Evolutionary conservation across 2,329 filamentous ascomycete genomes (phyloP).

Genomic region (Colletotrichum lupini): DNA sequence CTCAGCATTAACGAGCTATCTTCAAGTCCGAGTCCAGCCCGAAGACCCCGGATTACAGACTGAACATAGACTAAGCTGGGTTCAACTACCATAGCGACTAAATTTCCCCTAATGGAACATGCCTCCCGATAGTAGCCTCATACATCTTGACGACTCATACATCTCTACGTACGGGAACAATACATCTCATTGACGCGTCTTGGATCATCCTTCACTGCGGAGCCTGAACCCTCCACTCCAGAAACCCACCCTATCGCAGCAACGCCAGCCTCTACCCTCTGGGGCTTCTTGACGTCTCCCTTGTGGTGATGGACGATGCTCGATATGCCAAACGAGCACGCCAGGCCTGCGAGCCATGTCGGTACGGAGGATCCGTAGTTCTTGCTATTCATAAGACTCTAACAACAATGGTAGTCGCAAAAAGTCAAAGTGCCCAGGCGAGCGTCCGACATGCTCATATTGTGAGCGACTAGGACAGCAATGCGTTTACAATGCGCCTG

Average conservation of each 20-base stretch:
- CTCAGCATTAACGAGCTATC: neutral
- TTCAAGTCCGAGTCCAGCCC: neutral
- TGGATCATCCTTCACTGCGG: neutral
- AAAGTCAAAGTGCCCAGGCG: constrained; percentile 16
- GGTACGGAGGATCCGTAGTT: neutral
- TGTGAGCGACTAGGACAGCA: constrained; percentile 16
- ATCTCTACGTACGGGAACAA: no score
- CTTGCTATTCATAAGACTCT: neutral
- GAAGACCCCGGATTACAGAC: neutral
- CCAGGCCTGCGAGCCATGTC: constrained; percentile 24
- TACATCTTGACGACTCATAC: neutral
- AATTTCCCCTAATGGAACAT: neutral
- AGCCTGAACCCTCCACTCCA: neutral
- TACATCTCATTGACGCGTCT: neutral
- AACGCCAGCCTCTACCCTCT: neutral
- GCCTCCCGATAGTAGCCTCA: neutral
- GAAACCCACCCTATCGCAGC: neutral
- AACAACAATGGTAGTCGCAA: neutral
- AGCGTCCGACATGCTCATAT: constrained; percentile 10
- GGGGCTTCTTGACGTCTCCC: neutral
- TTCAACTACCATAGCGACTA: neutral
- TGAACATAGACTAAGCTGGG: no score
- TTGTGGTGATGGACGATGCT: constrained; percentile 16
- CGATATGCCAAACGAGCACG: constrained; percentile 26
- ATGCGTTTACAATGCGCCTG: constrained; percentile 8